Evolutionary conservation across 192 early-diverging fungal species (phyloP).

Genomic region (Mortierella claussenii): DNA sequence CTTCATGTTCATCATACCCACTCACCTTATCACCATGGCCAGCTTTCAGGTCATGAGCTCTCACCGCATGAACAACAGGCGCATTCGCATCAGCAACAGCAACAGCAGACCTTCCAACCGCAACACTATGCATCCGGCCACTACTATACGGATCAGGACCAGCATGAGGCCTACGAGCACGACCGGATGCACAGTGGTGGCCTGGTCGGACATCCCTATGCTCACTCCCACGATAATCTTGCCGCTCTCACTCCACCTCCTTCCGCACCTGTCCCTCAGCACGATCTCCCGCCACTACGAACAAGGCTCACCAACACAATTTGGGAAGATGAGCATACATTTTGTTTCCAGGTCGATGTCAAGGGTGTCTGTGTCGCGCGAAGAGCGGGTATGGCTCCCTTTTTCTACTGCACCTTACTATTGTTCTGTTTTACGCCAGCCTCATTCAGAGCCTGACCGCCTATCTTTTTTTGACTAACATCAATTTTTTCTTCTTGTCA

Average conservation of each 20-base stretch:
- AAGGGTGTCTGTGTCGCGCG: slow-evolving; percentile 83
- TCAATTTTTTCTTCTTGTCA: slow-evolving; percentile 7
- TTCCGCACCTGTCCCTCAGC: slow-evolving; percentile 31
- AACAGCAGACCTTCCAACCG: slow-evolving; percentile 17
- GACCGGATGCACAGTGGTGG: slow-evolving; percentile 39
- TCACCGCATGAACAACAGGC: slow-evolving; percentile 36
- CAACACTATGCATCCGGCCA: slow-evolving; percentile 22
- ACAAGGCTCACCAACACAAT: slow-evolving; percentile 76
- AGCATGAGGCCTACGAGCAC: slow-evolving; percentile 40
- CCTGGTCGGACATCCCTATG: slow-evolving; percentile 41
- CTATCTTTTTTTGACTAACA: neutral
- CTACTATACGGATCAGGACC: slow-evolving; percentile 34
- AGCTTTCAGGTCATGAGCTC: slow-evolving; percentile 16
- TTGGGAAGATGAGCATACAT: slow-evolving; percentile 86
- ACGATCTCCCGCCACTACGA: slow-evolving; percentile 52
- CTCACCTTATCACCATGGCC: slow-evolving; percentile 29
- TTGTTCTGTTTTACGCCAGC: slow-evolving; percentile 5
- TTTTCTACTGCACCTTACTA: neutral
- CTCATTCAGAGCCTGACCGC: slow-evolving; percentile 3
- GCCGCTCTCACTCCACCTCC: slow-evolving; percentile 36
- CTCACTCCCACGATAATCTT: slow-evolving; percentile 33
- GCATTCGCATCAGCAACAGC: slow-evolving; percentile 40
- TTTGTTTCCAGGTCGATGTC: slow-evolving; percentile 85
- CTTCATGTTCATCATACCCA: slow-evolving; percentile 43
- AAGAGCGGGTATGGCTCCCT: slow-evolving; percentile 64